Base-by-base conservation (phyloP, 2,329 filamentous ascomycete species). In the Graphiopsis chlorocephala region DNA sequence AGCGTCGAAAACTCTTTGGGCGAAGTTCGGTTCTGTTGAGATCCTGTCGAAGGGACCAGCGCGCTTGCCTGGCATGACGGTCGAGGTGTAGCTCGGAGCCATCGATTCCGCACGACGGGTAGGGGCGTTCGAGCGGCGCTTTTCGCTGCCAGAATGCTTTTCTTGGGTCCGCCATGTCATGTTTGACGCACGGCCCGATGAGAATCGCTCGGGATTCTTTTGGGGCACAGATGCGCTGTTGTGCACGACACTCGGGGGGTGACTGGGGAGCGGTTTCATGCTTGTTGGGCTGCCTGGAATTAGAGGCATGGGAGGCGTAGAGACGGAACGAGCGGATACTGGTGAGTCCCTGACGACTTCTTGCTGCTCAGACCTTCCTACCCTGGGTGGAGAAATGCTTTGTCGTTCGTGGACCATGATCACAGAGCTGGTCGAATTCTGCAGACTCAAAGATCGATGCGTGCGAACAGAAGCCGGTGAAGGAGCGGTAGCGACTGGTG, bases 1-100 rank as follows among this genome's bases (percentile, higher is more conserved):
- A 25, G 69, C 69, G 23, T 68, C 65, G 33, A 69, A 70, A 2
- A 70, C 69, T 29, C 69, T 52, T 23, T 65, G 64, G 4, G 69
- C 68, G 33, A 71, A 70, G 38, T 64, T 69, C 8, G 61, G 61
- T n/a, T 62, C 60, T 28, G 60, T 62, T 3, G 60, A 62, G 7
- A 62, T 62, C 15, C 60, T 53, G 48, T 62, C 60, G 60, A 62
- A 62, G 2, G 60, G 60, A 8, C 60, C 60, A 0, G 28, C 26
- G 3, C 55, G 55, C 28, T 45, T 55, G 33, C 48, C 31, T 26
- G 48, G 60, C 11, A 50, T 45, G 33, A 62, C 14, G 20, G 60
- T 62, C 28, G 60, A 62, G 2, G 60, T 62, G 31, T 62, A 62
- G 26, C 60, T 62, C 1, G 60, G 60, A 15, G 60, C 60, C 47